A percentile compares a stretch with the other conserved stretches of the same genome.
Evolutionary conservation across 73 alveolate species (phyloP).

Genomic region (Paramecium caudatum): DNA sequence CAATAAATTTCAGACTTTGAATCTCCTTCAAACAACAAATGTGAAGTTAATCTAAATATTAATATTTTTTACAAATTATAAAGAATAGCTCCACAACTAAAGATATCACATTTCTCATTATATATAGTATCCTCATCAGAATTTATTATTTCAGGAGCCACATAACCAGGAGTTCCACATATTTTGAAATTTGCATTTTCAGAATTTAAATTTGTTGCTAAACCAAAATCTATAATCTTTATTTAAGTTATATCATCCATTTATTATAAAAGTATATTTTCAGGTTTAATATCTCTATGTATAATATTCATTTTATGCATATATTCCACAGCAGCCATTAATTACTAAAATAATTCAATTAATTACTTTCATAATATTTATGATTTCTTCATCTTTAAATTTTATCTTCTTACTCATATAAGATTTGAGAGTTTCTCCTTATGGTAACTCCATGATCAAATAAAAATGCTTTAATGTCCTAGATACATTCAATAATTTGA

Average conservation of each 20-base stretch:
- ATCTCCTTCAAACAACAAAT: conserved; percentile 15
- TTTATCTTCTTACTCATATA: background rate
- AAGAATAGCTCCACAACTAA: conserved; percentile 43
- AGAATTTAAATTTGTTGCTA: conserved; percentile 68
- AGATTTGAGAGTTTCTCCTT: conserved; percentile 47
- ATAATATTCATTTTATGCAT: background rate
- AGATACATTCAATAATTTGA: background rate
- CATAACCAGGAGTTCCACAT: conserved; percentile 78
- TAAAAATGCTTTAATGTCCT: background rate
- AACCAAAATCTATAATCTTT: conserved; percentile 69
- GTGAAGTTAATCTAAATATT: background rate
- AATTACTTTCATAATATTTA: conserved; percentile 9
- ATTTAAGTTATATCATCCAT: background rate
- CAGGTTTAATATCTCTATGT: conserved; percentile 73
- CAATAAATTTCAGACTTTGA: background rate
- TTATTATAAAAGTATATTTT: background rate
- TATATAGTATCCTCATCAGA: conserved; percentile 28
- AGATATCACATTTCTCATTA: conserved; percentile 16
- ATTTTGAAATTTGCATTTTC: conserved; percentile 12
- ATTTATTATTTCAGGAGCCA: conserved; percentile 77
- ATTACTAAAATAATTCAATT: background rate
- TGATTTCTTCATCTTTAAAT: conserved; percentile 15
- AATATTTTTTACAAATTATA: conserved; percentile 19
- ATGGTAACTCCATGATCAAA: conserved; percentile 6
- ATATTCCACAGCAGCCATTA: conserved; percentile 5